phyloP scores from a whole-genome alignment of 352 stramenopile genomes.

The Pythium grandisporangium region DNA sequence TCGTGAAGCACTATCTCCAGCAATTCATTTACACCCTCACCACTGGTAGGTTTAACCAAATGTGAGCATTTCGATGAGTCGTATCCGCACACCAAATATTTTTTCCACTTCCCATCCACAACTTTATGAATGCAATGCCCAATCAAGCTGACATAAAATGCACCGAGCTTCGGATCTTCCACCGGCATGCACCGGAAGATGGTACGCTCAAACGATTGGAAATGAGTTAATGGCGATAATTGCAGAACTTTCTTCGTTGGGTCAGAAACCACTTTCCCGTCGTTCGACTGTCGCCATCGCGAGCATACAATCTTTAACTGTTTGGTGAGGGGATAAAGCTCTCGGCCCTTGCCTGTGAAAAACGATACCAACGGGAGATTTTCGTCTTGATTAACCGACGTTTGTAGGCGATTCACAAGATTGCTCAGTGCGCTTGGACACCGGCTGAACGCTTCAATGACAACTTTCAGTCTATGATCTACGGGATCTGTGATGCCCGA shows the following conservation, averaged over 20 bases:
- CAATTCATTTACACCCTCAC: conserved; percentile 25
- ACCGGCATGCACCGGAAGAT: conserved; percentile 56
- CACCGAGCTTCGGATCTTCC: conserved; percentile 31
- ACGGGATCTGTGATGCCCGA: conserved; percentile 14
- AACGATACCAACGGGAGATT: conserved; percentile 51
- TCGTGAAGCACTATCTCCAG: conserved; percentile 71
- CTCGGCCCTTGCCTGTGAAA: conserved; percentile 50
- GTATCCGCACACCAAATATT: conserved; percentile 61
- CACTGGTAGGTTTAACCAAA: conserved; percentile 43
- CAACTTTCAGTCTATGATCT: conserved; percentile 16
- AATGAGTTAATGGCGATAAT: conserved; percentile 67
- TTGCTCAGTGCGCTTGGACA: conserved; percentile 40
- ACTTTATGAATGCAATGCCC: conserved; percentile 66
- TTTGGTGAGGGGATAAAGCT: conserved; percentile 67
- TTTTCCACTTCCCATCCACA: conserved; percentile 75
- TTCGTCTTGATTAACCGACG: conserved; percentile 71
- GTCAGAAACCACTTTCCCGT: conserved; percentile 3
- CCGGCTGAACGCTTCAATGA: conserved; percentile 26
- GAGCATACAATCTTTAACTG: conserved; percentile 50
- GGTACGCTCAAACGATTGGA: conserved; percentile 82
- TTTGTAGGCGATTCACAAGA: conserved; percentile 52
- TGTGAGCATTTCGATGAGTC: conserved; percentile 45
- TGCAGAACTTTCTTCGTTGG: conserved; percentile 37
- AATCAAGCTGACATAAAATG: conserved; percentile 59
- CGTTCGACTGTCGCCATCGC: neutral